Conservation (phyloP, 2,329 filamentous ascomycete genomes). For the Beauveria scarabaeidicola region DNA sequence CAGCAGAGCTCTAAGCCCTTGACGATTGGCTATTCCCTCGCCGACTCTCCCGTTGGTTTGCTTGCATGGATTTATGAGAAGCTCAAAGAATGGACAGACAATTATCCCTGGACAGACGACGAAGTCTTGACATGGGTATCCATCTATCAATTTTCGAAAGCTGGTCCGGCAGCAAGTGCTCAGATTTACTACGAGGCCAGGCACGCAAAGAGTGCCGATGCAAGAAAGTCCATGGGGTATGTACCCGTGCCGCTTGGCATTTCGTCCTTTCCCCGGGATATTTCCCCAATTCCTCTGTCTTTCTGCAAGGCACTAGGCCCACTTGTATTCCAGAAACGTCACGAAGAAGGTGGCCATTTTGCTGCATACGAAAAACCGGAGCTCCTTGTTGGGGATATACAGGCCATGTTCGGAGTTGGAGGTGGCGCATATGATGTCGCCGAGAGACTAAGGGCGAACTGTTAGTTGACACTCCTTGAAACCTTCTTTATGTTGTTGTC, state of each 20-base stretch:
- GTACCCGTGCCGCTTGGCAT: constrained; percentile 35
- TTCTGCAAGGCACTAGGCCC: constrained; percentile 41
- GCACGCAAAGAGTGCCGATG: constrained; percentile 27
- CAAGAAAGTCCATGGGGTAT: constrained; percentile 18
- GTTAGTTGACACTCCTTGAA: too few species aligned
- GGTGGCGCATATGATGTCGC: neutral
- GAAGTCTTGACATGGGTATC: constrained; percentile 68
- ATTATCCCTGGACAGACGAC: constrained; percentile 65
- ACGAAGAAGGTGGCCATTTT: constrained; percentile 51
- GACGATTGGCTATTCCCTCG: constrained; percentile 60
- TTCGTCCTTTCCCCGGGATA: constrained; percentile 49
- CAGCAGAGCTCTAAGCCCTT: constrained; percentile 57
- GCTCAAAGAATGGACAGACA: constrained; percentile 66
- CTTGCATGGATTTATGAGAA: constrained; percentile 79
- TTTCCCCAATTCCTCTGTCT: constrained; percentile 35
- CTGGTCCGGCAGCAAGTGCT: constrained; percentile 58
- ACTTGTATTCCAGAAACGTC: constrained; percentile 48
- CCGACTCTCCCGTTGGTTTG: constrained; percentile 61
- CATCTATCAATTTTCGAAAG: constrained; percentile 62
- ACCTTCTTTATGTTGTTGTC: too few species aligned
- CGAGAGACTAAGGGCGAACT: neutral
- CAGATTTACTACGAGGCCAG: constrained; percentile 65
- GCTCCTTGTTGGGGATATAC: constrained; percentile 42
- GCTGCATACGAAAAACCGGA: constrained; percentile 51
- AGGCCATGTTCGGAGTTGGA: constrained; percentile 41